Evolutionary conservation across 768 basidiomycete species (phyloP).

Genomic region (Coprinellus aureogranulatus): DNA sequence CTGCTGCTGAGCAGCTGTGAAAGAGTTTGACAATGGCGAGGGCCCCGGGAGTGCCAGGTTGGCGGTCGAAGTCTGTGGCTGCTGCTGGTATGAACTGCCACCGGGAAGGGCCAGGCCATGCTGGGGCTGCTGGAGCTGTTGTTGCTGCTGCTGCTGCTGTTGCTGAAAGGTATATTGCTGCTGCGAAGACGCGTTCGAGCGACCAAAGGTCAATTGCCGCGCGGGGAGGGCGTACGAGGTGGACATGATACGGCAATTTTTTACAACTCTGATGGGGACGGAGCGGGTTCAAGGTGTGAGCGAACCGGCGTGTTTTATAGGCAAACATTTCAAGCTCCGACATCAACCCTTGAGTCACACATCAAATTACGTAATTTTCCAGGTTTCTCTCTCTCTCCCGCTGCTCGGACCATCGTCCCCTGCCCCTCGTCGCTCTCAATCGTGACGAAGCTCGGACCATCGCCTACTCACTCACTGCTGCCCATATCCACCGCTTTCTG

Average conservation of each 20-base stretch:
- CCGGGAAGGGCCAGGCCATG: constrained; percentile 60
- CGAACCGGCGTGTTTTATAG: background rate
- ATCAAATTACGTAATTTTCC: constrained; percentile 45
- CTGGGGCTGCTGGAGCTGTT: constrained; percentile 44
- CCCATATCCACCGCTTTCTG: background rate
- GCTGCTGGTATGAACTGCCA: constrained; percentile 52
- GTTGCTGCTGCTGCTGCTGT: constrained; percentile 30
- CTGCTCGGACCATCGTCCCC: constrained; percentile 10
- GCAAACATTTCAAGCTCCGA: constrained; percentile 46
- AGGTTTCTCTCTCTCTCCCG: constrained; percentile 19
- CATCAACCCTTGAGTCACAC: constrained; percentile 35
- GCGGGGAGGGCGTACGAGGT: constrained; percentile 65
- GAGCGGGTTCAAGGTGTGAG: constrained; percentile 28
- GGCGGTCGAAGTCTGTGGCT: constrained; percentile 35
- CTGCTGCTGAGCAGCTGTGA: constrained; percentile 37
- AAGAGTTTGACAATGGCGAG: constrained; percentile 59
- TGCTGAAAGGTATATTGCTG: constrained; percentile 40
- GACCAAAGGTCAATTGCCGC: constrained; percentile 76
- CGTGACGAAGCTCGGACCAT: background rate
- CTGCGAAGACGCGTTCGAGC: constrained; percentile 48
- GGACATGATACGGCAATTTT: too few relatives aligned
- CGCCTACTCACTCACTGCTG: background rate
- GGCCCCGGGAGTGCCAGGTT: constrained; percentile 48
- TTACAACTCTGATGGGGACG: constrained; percentile 38
- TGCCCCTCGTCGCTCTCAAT: background rate